Conservation (phyloP, 257 asterid species). For the Thymus quinquecostatus region DNA sequence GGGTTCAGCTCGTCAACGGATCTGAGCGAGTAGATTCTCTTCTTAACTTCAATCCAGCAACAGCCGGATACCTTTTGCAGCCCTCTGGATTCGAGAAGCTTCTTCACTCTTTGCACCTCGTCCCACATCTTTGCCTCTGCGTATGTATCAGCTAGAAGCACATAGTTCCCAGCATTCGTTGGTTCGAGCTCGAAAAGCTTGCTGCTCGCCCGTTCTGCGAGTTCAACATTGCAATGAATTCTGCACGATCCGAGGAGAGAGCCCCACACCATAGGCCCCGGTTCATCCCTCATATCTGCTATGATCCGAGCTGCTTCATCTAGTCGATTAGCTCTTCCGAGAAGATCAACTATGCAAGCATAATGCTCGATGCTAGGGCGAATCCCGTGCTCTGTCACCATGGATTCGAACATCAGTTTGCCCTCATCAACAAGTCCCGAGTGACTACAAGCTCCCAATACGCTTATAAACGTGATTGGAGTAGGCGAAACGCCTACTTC, state of each 20-base stretch:
- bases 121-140: constrained; percentile 90
- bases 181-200: constrained; percentile 87
- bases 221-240: constrained; percentile 76
- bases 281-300: constrained; percentile 72
- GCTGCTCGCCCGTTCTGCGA: constrained; percentile 77
- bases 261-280: constrained; percentile 87
- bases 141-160: constrained; percentile 81
- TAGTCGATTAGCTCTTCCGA: constrained; percentile 82
- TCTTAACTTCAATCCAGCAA: constrained; percentile 79
- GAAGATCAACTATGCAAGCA: constrained; percentile 92
- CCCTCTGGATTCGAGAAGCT: constrained; percentile 67
- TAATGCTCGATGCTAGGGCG: constrained; percentile 76
- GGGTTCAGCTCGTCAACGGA: constrained; percentile 81
- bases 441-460: constrained; percentile 94
- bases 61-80: constrained; percentile 83
- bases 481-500: constrained; percentile 62
- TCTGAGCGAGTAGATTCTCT: constrained; percentile 52
- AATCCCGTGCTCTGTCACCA: constrained; percentile 54
- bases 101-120: constrained; percentile 70
- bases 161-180: constrained; percentile 84
- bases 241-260: constrained; percentile 88
- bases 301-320: constrained; percentile 76
- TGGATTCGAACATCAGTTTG: constrained; percentile 58
- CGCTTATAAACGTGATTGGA: constrained; percentile 73
- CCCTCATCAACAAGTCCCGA: constrained; percentile 87